These are phyloP conservation scores for Phytomonas sp. DNA, from an alignment of 208 protist genomes.

Conservation along the genomic window DNA sequence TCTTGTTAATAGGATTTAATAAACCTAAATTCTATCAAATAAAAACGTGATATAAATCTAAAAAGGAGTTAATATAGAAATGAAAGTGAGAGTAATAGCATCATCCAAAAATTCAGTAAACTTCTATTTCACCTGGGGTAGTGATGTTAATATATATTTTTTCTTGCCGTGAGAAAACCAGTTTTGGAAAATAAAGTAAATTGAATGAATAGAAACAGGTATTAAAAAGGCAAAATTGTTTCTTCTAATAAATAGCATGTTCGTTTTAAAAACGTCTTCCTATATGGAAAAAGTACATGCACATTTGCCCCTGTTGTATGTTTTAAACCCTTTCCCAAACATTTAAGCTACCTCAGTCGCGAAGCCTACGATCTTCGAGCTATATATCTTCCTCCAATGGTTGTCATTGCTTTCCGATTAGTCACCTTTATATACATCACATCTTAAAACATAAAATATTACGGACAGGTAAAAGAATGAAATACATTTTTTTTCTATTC, in stretches of 20 bases:
- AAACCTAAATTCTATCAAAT: background rate
- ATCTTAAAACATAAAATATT: background rate
- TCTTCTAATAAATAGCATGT: background rate
- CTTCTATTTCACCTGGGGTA: background rate
- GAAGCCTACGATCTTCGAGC: background rate
- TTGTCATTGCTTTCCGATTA: background rate
- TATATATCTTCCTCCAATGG: background rate
- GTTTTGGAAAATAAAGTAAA: slow-evolving; percentile 4
- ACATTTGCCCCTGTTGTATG: slow-evolving; percentile 5
- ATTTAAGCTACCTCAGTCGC: slow-evolving; percentile 1
- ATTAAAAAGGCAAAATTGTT: background rate
- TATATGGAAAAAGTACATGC: background rate
- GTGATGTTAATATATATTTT: background rate
- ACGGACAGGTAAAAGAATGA: background rate
- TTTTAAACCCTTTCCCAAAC: background rate
- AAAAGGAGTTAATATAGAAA: slow-evolving; percentile 10
- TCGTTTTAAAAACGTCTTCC: background rate
- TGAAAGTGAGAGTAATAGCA: slow-evolving; percentile 1
- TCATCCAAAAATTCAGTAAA: slow-evolving; percentile 2
- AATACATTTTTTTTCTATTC: background rate
- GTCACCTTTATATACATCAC: background rate
- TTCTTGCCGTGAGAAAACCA: background rate
- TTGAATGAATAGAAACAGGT: background rate
- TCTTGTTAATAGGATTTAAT: background rate
- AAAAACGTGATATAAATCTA: slow-evolving; percentile 14